These are phyloP conservation scores for Crithidia fasciculata DNA, from an alignment of 208 protist species.

Conservation along the genomic window DNA sequence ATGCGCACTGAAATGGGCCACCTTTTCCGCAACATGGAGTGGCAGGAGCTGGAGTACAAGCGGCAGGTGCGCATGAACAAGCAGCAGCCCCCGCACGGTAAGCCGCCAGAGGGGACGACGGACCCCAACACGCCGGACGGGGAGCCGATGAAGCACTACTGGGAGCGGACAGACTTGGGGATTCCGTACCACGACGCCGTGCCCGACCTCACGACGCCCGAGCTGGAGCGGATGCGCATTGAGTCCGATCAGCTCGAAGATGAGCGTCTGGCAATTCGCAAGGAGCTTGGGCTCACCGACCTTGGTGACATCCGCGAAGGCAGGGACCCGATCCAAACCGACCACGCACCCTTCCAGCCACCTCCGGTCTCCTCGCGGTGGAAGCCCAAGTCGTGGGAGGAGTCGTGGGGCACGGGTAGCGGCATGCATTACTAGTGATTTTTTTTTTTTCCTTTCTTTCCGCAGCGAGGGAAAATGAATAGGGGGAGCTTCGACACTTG, in stretches of 20 bases:
- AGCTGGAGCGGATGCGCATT: conserved; percentile 82
- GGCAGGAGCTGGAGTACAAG: conserved; percentile 91
- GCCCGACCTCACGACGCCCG: conserved; percentile 83
- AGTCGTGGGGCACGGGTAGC: conserved; percentile 83
- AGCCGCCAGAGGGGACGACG: conserved; percentile 77
- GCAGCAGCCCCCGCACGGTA: conserved; percentile 75
- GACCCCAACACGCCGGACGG: conserved; percentile 78
- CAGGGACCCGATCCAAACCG: conserved; percentile 66
- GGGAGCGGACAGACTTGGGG: conserved; percentile 87
- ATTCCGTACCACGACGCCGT: conserved; percentile 91
- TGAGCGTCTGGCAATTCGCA: conserved; percentile 79
- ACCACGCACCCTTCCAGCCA: conserved; percentile 71
- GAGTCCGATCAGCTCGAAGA: conserved; percentile 87
- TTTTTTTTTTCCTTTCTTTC: not conserved
- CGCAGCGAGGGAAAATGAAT: no score
- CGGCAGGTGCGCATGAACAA: conserved; percentile 90
- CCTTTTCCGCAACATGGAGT: conserved; percentile 90
- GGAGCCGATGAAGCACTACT: conserved; percentile 86
- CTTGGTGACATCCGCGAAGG: conserved; percentile 89
- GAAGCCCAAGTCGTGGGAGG: conserved; percentile 92
- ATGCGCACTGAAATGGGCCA: conserved; percentile 88
- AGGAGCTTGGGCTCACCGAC: conserved; percentile 87
- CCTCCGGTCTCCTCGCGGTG: conserved; percentile 85
- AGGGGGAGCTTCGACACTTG: no score
- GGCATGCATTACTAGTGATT: conserved; percentile 42